A percentile compares a stretch with the other conserved stretches of the same genome.
These are phyloP conservation scores for Rosa hybrid DNA, from an alignment of 331 rosid genomes.

Conservation along the genomic window DNA sequence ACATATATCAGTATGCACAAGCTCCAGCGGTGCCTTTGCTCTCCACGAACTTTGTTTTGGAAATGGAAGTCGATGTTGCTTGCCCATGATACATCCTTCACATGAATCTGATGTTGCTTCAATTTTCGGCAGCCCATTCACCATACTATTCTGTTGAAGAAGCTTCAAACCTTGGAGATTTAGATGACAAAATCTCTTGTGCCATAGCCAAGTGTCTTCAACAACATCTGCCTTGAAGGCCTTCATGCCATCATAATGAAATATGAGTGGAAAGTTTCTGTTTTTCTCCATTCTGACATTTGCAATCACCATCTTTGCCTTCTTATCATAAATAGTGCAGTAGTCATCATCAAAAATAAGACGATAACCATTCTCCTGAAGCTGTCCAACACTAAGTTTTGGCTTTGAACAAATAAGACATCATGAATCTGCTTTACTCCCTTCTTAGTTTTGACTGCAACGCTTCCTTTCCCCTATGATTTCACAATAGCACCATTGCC, in stretches of 20 bases:
- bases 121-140: background rate
- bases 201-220: background rate
- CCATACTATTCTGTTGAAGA: background rate
- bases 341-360: background rate
- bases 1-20: background rate
- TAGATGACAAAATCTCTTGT: background rate
- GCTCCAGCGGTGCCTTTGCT: background rate
- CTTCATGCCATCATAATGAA: background rate
- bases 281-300: background rate
- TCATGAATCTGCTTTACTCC: background rate
- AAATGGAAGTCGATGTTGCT: background rate
- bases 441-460: background rate
- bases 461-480: background rate
- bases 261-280: background rate
- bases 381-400: conserved; percentile 13
- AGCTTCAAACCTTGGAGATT: background rate
- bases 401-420: conserved; percentile 1
- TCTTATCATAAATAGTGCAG: background rate
- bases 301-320: background rate
- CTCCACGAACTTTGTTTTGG: background rate
- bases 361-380: background rate
- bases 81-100: background rate
- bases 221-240: background rate
- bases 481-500: background rate
- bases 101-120: background rate